Evolutionary conservation across 495 filamentous ascomycete species (phyloP).

Genomic region (Aspergillus biplanus): DNA sequence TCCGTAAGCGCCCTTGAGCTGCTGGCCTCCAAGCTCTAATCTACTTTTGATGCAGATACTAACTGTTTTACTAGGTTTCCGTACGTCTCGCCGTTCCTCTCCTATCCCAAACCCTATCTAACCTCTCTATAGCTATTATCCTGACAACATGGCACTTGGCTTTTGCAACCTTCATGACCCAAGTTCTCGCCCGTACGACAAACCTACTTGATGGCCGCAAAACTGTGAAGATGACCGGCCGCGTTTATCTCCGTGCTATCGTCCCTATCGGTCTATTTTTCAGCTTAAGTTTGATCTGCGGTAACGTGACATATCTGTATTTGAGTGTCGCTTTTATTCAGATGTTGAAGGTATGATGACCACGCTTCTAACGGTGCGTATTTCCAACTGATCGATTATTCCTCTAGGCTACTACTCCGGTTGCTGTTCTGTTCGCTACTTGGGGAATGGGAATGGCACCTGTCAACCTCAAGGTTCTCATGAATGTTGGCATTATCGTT

Average conservation of each 20-base stretch:
- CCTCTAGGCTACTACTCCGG: constrained; percentile 80
- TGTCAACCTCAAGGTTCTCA: constrained; percentile 76
- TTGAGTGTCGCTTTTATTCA: constrained; percentile 94
- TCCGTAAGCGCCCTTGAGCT: constrained; percentile 63
- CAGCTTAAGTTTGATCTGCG: constrained; percentile 91
- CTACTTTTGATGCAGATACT: background rate
- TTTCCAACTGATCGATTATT: constrained; percentile 12
- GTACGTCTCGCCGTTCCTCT: constrained; percentile 33
- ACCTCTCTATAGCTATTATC: constrained; percentile 55
- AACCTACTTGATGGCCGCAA: constrained; percentile 86
- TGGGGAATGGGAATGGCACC: constrained; percentile 81
- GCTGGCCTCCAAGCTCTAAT: background rate
- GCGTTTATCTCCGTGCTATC: constrained; percentile 87
- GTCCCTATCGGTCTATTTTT: constrained; percentile 93
- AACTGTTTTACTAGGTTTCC: constrained; percentile 38
- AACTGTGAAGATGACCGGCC: constrained; percentile 90
- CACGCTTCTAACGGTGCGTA: background rate
- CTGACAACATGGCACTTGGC: constrained; percentile 92
- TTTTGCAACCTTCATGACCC: constrained; percentile 90
- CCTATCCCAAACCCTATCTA: constrained; percentile 17
- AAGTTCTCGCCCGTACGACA: constrained; percentile 84
- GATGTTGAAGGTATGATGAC: constrained; percentile 81
- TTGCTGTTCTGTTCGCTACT: constrained; percentile 81
- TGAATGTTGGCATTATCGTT: constrained; percentile 88
- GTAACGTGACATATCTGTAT: constrained; percentile 91